Percentiles rank a stretch among this genome's conserved stretches.
These are phyloP conservation scores for Digitaria exilis DNA, from an alignment of 202 grass and related monocot genomes.

Conservation along the genomic window DNA sequence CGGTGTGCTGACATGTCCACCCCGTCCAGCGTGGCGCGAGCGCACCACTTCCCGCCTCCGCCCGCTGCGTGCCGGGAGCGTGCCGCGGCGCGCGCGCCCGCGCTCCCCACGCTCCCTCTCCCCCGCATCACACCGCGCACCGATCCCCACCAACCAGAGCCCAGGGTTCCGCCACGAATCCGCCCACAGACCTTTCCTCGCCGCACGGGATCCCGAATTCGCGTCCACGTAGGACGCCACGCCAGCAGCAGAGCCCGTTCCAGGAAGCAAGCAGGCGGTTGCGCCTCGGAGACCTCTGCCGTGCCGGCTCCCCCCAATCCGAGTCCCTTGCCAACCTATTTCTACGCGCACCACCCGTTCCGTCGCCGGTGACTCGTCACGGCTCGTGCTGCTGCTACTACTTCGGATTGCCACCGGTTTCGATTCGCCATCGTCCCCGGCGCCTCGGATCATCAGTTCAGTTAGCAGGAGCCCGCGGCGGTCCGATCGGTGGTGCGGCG, in stretches of 20 bases:
- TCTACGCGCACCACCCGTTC: conserved; percentile 46
- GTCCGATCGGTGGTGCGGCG: conserved; percentile 16
- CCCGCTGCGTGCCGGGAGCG: conserved; percentile 60
- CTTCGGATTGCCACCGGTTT: background rate
- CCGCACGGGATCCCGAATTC: conserved; percentile 16
- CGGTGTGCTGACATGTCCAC: background rate
- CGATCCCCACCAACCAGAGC: background rate
- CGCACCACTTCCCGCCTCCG: conserved; percentile 52
- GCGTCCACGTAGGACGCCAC: conserved; percentile 45
- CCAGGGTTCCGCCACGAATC: rapidly evolving
- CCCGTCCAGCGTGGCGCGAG: conserved; percentile 31
- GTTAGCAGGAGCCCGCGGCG: conserved; percentile 6
- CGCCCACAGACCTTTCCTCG: rapidly evolving
- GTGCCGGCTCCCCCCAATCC: conserved; percentile 34
- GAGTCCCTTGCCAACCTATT: conserved; percentile 33
- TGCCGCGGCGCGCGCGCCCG: conserved; percentile 41
- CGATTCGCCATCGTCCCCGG: conserved; percentile 5
- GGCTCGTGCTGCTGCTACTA: conserved; percentile 1
- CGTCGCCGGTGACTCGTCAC: conserved; percentile 35
- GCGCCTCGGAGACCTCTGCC: conserved; percentile 50
- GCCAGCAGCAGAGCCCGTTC: conserved; percentile 2
- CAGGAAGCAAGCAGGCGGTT: background rate
- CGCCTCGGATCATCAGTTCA: background rate
- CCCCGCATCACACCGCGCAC: conserved; percentile 13
- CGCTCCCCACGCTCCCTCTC: conserved; percentile 35